Base-by-base conservation (phyloP, 805 yeast genomes). In the Ogataea sp. region DNA sequence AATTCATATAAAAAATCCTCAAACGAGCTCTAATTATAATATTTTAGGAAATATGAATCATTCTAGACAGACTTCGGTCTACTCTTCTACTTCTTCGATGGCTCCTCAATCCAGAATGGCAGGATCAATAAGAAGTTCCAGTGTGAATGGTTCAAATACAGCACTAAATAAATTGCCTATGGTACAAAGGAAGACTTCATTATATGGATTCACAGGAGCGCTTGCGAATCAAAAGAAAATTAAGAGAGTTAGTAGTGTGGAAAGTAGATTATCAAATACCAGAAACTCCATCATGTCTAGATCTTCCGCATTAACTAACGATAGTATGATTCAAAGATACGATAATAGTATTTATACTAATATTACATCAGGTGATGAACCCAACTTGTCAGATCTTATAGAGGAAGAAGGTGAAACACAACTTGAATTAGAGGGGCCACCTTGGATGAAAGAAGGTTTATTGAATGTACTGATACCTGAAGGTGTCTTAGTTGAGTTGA, bases 401-500 rank as follows among this genome's bases (percentile, higher is more conserved):
- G 67, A 62, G 47, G 70, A 71, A 46, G 69, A 69, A 25, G 70
- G 68, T 42, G 87, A 81, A 55, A 67, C 73, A 46, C 73, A 73
- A 29, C 62, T 81, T 41, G 88, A 80, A 50, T 63, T 77, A 34
- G 70, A 70, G 38, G 90, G 90, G 1, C 78, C 89, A 1, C 90
- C 93, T 1, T 83, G 85, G 76, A 68, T 79, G 41, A 80, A 83
- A 52, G 90, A 83, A 59, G 90, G 93, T 1, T 51, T 83, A 28
- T 63, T 79, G 47, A 66, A 71, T 21, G 53, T 49, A 6, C 26
- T 53, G 4, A 29, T 54, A 7, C 47, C 53, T 16, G 43, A 47
- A 9, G 45, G 47, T 64, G 21, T 46, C 56, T 39, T 35, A 58
- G 64, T 44, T 59, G 65, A 50, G 70, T 64, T 47, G 57, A 55